These are phyloP conservation scores for Capsella rubella DNA, from an alignment of 441 rosid species.

Conservation along the genomic window DNA sequence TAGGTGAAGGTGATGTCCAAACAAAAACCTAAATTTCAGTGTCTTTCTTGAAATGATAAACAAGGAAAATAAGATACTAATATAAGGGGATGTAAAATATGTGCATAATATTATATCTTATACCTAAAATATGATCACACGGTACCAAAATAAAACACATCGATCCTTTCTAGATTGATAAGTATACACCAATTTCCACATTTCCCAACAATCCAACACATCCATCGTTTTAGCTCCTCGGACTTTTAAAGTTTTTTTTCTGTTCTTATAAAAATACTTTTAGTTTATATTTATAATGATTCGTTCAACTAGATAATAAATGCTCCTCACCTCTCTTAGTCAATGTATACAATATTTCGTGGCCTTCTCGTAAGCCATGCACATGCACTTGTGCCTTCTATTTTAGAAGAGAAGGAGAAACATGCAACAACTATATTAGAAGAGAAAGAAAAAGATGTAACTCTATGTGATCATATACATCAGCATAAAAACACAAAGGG, in stretches of 20 bases:
- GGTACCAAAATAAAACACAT: conserved; percentile 32
- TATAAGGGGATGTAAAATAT: not conserved
- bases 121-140: conserved; percentile 39
- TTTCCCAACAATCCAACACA: conserved; percentile 49
- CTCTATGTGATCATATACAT: conserved; percentile 11
- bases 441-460: conserved; percentile 9
- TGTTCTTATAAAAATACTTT: not conserved
- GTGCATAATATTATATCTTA: conserved; percentile 4
- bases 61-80: conserved; percentile 27
- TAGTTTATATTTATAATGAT: conserved; percentile 1
- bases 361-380: conserved; percentile 35
- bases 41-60: conserved; percentile 69
- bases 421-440: not conserved
- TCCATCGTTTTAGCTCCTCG: conserved; percentile 37
- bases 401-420: conserved; percentile 7
- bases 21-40: conserved; percentile 69
- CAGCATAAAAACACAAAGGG: too few species aligned
- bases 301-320: conserved; percentile 30
- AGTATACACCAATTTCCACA: conserved; percentile 43
- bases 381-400: conserved; percentile 38
- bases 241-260: conserved; percentile 21
- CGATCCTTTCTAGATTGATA: conserved; percentile 39
- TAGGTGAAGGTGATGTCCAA: conserved; percentile 37
- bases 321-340: conserved; percentile 30
- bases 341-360: conserved; percentile 35